These are phyloP conservation scores for Aspergillus sergii DNA, from an alignment of 2,329 filamentous ascomycete genomes.

Conservation along the genomic window DNA sequence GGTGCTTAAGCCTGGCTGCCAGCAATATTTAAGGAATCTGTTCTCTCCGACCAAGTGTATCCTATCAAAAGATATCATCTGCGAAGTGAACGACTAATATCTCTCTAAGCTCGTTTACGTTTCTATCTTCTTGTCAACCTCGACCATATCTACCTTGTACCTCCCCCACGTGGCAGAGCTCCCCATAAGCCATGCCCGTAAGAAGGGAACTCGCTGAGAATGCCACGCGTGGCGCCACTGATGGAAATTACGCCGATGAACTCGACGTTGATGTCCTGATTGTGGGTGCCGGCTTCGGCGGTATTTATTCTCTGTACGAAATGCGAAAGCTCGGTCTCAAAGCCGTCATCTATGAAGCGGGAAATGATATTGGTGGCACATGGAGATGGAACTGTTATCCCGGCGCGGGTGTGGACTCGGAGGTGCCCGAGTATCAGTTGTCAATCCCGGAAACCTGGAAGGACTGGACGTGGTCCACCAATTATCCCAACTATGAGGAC, in stretches of 20 bases:
- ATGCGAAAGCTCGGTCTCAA: conserved; percentile 55
- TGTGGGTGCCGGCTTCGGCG: conserved; percentile 31
- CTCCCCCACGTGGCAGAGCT: not conserved
- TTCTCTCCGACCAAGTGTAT: not conserved
- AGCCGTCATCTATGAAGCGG: conserved; percentile 56
- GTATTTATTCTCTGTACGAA: conserved; percentile 55
- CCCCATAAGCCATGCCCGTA: not conserved
- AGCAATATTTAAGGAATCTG: not conserved
- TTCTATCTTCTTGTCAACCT: not conserved
- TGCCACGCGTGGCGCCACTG: conserved; percentile 5
- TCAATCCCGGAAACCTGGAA: conserved; percentile 53
- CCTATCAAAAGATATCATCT: not conserved
- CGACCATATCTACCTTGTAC: not conserved
- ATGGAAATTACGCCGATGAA: conserved; percentile 30
- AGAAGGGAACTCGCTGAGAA: not conserved
- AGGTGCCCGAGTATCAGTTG: conserved; percentile 58
- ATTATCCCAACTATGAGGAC: conserved; percentile 38
- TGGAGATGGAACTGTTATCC: conserved; percentile 63
- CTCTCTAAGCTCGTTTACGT: not conserved
- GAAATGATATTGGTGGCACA: conserved; percentile 53
- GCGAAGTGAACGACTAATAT: not conserved
- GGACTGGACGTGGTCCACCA: conserved; percentile 48
- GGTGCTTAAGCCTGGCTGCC: not conserved
- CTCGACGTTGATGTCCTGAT: conserved; percentile 28
- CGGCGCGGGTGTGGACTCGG: conserved; percentile 57